A percentile compares a stretch with the other conserved stretches of the same genome.
Conservation (phyloP, 2,329 filamentous ascomycete species). For the Xylariaceae sp. region DNA sequence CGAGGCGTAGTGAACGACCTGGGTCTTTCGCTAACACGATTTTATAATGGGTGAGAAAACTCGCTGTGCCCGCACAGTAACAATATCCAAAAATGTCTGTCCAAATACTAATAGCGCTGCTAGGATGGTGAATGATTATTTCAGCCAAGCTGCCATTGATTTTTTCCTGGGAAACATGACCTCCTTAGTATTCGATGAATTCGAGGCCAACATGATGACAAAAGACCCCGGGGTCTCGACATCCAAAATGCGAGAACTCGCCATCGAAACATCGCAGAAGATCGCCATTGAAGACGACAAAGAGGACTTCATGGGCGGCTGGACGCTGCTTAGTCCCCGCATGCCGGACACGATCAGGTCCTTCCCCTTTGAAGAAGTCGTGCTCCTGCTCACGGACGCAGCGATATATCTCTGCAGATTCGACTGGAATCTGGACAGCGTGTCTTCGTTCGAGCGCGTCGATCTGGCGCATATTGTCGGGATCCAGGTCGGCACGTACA, state of each 20-base stretch:
- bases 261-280: conserved; percentile 82
- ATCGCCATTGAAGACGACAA: conserved; percentile 78
- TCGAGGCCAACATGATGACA: conserved; percentile 88
- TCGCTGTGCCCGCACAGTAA: background rate
- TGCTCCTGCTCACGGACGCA: conserved; percentile 78
- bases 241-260: conserved; percentile 76
- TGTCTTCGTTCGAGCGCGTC: conserved; percentile 85
- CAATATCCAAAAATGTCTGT: no score
- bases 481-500: conserved; percentile 79
- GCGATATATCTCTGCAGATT: conserved; percentile 88
- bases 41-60: conserved; percentile 58
- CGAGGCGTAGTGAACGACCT: conserved; percentile 88
- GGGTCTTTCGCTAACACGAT: conserved; percentile 76
- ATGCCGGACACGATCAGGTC: conserved; percentile 64
- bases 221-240: conserved; percentile 88
- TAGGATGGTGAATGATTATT: conserved; percentile 97
- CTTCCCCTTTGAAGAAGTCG: conserved; percentile 79
- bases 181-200: conserved; percentile 83
- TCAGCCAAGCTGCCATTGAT: conserved; percentile 91
- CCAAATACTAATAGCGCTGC: conserved; percentile 5
- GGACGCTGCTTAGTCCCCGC: conserved; percentile 78
- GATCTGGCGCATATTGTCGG: conserved; percentile 67
- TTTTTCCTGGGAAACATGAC: conserved; percentile 88
- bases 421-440: conserved; percentile 93
- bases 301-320: conserved; percentile 84